Percentiles rank a stretch among this genome's conserved stretches.
These are phyloP conservation scores for Tuber melanosporum DNA, from an alignment of 495 filamentous ascomycete species.

Conservation along the genomic window DNA sequence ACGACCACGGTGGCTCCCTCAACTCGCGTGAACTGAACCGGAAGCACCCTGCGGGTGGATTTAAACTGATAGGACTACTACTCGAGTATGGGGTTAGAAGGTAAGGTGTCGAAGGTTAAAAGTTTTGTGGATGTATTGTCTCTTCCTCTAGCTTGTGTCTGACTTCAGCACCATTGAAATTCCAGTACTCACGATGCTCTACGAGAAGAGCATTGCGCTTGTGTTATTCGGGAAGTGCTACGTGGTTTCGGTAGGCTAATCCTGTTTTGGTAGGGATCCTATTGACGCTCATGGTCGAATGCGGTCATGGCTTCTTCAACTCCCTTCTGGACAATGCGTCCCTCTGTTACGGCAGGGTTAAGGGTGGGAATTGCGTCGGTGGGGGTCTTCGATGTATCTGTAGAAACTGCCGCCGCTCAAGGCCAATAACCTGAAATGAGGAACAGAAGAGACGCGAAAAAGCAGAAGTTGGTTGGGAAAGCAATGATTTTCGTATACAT, in stretches of 20 bases:
- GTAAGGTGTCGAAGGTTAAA: background rate
- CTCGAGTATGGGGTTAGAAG: no score
- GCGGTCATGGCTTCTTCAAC: constrained; percentile 46
- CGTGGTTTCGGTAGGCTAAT: constrained; percentile 13
- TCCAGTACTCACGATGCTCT: constrained; percentile 53
- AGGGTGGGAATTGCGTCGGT: constrained; percentile 39
- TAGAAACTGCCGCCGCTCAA: no score
- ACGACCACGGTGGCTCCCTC: constrained; percentile 42
- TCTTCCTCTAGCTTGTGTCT: constrained; percentile 30
- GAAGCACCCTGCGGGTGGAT: constrained; percentile 47
- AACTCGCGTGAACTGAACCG: constrained; percentile 48
- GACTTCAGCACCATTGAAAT: constrained; percentile 51
- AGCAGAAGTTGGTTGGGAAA: no score
- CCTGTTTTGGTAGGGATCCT: no score
- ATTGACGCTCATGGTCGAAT: no score
- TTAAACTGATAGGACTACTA: constrained; percentile 46
- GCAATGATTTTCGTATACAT: no score
- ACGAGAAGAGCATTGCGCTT: constrained; percentile 43
- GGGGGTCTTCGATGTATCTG: background rate
- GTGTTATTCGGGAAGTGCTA: no score
- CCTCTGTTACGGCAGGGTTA: constrained; percentile 54
- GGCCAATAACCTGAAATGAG: no score
- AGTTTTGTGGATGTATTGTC: constrained; percentile 2
- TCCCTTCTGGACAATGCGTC: constrained; percentile 48
- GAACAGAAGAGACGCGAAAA: no score